phyloP scores from a whole-genome alignment of 495 filamentous ascomycete genomes.

The Neurospora sp. region DNA sequence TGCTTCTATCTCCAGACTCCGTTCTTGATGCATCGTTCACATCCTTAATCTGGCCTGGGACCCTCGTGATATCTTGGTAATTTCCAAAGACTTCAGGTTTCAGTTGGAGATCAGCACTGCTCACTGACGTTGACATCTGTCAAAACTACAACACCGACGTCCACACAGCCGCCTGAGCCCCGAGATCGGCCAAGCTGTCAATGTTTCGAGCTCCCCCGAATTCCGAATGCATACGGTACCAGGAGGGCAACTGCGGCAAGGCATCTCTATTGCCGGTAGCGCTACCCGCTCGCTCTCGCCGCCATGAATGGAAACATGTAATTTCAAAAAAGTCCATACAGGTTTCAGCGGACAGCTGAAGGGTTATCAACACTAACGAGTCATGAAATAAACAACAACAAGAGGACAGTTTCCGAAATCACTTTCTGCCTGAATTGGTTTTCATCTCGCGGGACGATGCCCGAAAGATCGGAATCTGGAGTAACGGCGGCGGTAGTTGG shows the following conservation, averaged over 20 bases:
- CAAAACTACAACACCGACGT: background rate
- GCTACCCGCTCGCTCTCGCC: slow-evolving; percentile 1
- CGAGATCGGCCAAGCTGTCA: slow-evolving; percentile 1
- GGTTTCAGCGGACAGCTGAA: slow-evolving; percentile 1
- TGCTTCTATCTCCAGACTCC: background rate
- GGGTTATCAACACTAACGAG: background rate
- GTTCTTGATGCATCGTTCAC: background rate
- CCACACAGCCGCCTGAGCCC: background rate
- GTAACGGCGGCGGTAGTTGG: slow-evolving; percentile 1
- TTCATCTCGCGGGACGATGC: background rate
- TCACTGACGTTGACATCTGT: background rate
- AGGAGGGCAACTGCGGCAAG: background rate
- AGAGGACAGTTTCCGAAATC: background rate
- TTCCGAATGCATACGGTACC: background rate
- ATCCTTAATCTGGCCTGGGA: background rate
- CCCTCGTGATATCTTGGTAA: background rate
- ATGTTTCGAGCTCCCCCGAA: background rate
- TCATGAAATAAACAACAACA: background rate
- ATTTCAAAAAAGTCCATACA: background rate
- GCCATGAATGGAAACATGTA: background rate
- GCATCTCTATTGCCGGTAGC: background rate
- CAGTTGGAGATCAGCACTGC: background rate
- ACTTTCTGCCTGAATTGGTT: background rate
- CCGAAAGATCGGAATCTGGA: background rate
- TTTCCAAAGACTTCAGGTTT: background rate